A percentile compares a stretch with the other conserved stretches of the same genome.
Evolutionary conservation across 306 rosid species (phyloP).

Genomic region (Gastrolobium villosum): DNA sequence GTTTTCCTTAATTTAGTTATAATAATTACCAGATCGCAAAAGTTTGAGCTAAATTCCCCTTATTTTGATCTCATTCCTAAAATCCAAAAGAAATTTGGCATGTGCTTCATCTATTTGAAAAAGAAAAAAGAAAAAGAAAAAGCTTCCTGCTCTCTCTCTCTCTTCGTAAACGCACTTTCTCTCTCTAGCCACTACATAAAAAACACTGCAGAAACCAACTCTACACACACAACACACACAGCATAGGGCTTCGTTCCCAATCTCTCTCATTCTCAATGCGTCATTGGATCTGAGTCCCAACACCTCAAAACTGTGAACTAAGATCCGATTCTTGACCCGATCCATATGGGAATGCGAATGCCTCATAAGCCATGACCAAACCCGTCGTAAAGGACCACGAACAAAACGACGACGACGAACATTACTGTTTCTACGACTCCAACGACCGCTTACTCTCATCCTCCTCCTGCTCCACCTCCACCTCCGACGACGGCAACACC

Average conservation of each 20-base stretch:
- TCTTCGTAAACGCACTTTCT: background rate
- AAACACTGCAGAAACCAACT: background rate
- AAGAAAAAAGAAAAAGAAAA: background rate
- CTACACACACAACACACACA: background rate
- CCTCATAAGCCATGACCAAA: conserved; percentile 75
- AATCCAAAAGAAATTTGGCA: too few relatives aligned
- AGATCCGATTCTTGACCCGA: conserved; percentile 51
- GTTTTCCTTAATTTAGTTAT: too few relatives aligned
- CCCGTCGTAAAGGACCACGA: conserved; percentile 42
- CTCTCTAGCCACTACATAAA: background rate
- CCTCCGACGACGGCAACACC: conserved; percentile 59
- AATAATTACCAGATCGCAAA: too few relatives aligned
- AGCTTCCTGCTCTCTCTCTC: background rate
- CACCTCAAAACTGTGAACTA: conserved; percentile 13
- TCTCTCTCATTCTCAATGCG: conserved; percentile 26
- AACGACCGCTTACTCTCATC: conserved; percentile 82
- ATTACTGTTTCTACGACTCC: conserved; percentile 81
- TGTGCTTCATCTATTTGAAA: too few relatives aligned
- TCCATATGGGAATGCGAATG: conserved; percentile 64
- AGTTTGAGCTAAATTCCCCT: too few relatives aligned
- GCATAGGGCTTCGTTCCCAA: conserved; percentile 69
- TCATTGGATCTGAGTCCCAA: conserved; percentile 69
- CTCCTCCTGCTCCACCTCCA: conserved; percentile 80
- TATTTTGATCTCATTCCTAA: too few relatives aligned
- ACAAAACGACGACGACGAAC: conserved; percentile 63